phyloP scores from a whole-genome alignment of 441 rosid genomes.

The Erysimum cheiri region DNA sequence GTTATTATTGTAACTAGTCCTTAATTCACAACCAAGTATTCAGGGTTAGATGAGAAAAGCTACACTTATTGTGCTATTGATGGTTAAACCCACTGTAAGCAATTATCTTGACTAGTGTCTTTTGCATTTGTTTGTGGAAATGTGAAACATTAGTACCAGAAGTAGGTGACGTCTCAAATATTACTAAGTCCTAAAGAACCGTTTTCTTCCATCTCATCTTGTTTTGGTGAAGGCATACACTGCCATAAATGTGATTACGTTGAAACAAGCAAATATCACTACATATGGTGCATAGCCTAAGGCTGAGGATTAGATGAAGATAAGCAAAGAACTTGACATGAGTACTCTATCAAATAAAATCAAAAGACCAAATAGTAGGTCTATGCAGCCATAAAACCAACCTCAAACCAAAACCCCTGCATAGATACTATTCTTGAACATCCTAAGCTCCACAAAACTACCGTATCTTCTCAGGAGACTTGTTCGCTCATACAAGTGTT shows the following conservation, averaged over 20 bases:
- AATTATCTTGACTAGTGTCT: background rate
- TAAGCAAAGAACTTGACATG: conserved; percentile 11
- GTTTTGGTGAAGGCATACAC: conserved; percentile 10
- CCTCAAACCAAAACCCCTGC: conserved; percentile 9
- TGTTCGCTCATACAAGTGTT: conserved; percentile 18
- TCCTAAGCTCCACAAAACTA: conserved; percentile 11
- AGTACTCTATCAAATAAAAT: background rate
- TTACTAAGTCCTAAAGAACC: conserved; percentile 2
- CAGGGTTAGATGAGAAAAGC: conserved; percentile 22
- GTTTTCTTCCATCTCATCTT: background rate
- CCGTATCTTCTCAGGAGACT: conserved; percentile 19
- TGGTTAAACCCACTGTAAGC: conserved; percentile 9
- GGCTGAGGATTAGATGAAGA: conserved; percentile 16
- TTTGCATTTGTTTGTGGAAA: background rate
- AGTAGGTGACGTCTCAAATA: conserved; percentile 16
- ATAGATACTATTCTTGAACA: conserved; percentile 16
- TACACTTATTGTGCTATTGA: background rate
- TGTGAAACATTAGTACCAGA: background rate
- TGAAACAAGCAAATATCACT: background rate
- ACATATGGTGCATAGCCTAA: conserved; percentile 22
- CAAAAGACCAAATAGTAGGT: conserved; percentile 11
- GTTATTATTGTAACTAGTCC: conserved; percentile 15
- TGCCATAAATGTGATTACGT: conserved; percentile 21
- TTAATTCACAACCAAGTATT: conserved; percentile 23
- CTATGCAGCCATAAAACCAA: background rate